Conservation (phyloP, 106 monocot genomes). For the Posidonia australis region DNA sequence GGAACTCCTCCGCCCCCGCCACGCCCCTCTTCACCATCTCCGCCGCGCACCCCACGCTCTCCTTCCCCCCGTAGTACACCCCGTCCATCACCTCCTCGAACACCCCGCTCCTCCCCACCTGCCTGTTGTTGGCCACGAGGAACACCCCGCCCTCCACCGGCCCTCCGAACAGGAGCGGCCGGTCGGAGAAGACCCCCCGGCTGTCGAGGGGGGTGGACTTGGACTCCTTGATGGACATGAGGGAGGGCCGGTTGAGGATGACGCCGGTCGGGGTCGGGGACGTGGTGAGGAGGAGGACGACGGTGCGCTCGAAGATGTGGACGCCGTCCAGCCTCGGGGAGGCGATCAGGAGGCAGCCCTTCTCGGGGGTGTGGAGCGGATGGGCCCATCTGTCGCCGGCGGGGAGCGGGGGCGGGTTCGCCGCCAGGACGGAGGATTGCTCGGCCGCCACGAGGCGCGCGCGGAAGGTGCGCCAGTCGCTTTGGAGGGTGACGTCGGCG, state of each 20-base stretch:
- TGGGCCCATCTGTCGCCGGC: conserved; percentile 61
- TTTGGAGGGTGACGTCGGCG: conserved; percentile 8
- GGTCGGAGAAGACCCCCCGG: conserved; percentile 43
- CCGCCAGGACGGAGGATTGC: conserved; percentile 7
- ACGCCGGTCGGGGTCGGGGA: conserved; percentile 43
- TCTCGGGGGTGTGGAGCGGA: conserved; percentile 56
- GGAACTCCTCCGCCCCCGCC: conserved; percentile 56
- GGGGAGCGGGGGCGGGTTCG: not conserved
- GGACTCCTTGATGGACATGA: conserved; percentile 91
- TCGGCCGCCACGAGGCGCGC: conserved; percentile 64
- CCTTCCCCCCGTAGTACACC: conserved; percentile 65
- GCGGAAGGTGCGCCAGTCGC: conserved; percentile 86
- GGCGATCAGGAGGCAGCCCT: conserved; percentile 72
- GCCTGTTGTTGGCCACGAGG: conserved; percentile 19
- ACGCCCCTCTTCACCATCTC: conserved; percentile 76
- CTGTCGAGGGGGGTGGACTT: conserved; percentile 33
- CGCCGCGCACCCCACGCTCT: conserved; percentile 71
- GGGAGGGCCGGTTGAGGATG: conserved; percentile 82
- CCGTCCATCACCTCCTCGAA: conserved; percentile 79
- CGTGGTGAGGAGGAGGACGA: conserved; percentile 52
- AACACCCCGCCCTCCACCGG: conserved; percentile 64
- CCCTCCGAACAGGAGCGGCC: conserved; percentile 79
- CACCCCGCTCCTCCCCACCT: conserved; percentile 44
- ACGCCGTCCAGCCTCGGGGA: conserved; percentile 78
- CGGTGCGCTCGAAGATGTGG: conserved; percentile 85